Evolutionary conservation across 495 filamentous ascomycete species (phyloP).

Genomic region (Staphylotrichum longicolle): DNA sequence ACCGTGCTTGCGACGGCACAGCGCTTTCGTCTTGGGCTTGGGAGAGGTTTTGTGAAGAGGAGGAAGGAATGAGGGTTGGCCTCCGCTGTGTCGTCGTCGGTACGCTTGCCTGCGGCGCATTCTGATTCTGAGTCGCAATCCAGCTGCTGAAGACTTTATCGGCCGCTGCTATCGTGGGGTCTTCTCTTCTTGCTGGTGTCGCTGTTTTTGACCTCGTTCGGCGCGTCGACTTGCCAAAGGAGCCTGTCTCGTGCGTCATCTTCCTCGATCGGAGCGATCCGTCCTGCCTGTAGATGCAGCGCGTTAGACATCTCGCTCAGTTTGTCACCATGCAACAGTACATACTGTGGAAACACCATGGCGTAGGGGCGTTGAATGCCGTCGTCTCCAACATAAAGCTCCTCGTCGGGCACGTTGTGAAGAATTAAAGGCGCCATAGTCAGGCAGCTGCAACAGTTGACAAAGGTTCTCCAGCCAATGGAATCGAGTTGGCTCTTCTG

Average conservation of each 20-base stretch:
- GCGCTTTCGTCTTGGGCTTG: conserved; percentile 33
- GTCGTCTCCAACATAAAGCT: conserved; percentile 57
- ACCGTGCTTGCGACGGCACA: conserved; percentile 25
- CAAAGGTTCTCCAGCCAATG: conserved; percentile 10
- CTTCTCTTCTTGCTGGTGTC: conserved; percentile 52
- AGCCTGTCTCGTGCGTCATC: conserved; percentile 49
- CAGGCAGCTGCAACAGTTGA: conserved; percentile 5
- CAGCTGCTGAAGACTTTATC: conserved; percentile 51
- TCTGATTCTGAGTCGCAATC: conserved; percentile 34
- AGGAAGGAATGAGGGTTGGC: conserved; percentile 27
- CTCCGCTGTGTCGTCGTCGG: conserved; percentile 30
- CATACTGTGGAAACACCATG: conserved; percentile 56
- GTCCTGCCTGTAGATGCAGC: conserved; percentile 36
- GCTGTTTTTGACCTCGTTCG: conserved; percentile 52
- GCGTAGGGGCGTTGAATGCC: conserved; percentile 55
- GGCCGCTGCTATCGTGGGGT: conserved; percentile 53
- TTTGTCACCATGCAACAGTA: conserved; percentile 3
- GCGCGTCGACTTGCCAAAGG: conserved; percentile 56
- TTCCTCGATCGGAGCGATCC: conserved; percentile 41
- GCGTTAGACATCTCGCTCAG: not conserved
- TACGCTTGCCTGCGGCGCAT: conserved; percentile 21
- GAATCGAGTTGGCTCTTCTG: not conserved
- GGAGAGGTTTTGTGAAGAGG: conserved; percentile 23
- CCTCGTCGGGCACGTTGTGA: conserved; percentile 59
- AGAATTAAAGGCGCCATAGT: conserved; percentile 56